Evolutionary conservation across 2,329 filamentous ascomycete genomes (phyloP), one percentile per base, ranked within the genome.

Genomic region (Cladosporium sp.): DNA sequence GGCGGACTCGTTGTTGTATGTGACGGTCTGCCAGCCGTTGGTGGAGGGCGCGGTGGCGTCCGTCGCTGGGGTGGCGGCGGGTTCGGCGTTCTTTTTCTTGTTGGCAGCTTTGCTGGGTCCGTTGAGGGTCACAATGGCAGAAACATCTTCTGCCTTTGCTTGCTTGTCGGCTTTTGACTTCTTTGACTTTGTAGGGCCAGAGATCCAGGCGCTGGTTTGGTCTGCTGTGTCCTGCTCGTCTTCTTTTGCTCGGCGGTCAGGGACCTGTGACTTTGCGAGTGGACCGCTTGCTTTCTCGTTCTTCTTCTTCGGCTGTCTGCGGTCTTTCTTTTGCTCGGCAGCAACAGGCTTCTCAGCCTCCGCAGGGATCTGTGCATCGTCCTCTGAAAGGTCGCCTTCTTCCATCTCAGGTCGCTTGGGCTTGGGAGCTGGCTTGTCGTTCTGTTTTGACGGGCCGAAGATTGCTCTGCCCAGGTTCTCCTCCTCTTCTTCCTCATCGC

Each of bases 391-490:
- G 28, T 79, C 74, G n/a, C 79, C 80, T 70, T 89, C 87, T 73
- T 90, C 88, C 64, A 89, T 87, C 69, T 89, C 88, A 67, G 82
- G 84, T 59, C 78, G 74, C 37, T 72, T 71, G 4, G 72, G 69
- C 65, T 73, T 73, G 10, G 69, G 64, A 53, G 72, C 73, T 12
- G 78, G 72, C 21, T 75, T 72, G 58, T 71, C 65, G 50, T 68
- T 67, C 31, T 73, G 73, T 61, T 71, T 80, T 26, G 71, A 69
- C n/a, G 84, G 85, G 28, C 90, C 91, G 72, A 89, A 94, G 59
- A 84, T 85, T 68, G 87, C 85, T 67, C 94, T 88, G 14, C 93
- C 93, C 60, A 89, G 80, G 67, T 89, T 82, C 3, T 80, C 78
- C 57, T 85, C 83, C 37, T 86, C 86, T 52, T 83, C 81, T 6